Evolutionary conservation across 192 early-diverging fungal genomes (phyloP).

Genomic region (Kappamyces sp.): DNA sequence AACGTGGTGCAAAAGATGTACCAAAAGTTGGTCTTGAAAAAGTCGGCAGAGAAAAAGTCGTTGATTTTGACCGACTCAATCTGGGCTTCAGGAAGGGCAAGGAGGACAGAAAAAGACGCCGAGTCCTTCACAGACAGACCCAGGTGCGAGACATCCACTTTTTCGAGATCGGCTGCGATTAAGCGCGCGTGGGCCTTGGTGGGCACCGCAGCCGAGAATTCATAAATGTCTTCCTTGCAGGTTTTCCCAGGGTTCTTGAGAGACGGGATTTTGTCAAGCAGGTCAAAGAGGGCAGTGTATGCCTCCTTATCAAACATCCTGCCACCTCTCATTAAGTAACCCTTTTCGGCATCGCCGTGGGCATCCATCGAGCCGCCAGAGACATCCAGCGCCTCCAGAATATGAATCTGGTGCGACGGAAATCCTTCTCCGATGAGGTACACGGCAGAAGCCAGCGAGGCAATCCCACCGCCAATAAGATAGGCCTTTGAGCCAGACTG

Average conservation of each 20-base stretch:
- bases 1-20: constrained; percentile 25
- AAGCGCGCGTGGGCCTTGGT: constrained; percentile 23
- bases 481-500: constrained; percentile 17
- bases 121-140: constrained; percentile 22
- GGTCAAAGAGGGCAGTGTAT: constrained; percentile 22
- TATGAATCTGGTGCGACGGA: constrained; percentile 19
- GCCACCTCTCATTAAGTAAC: constrained; percentile 20
- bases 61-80: constrained; percentile 26
- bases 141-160: constrained; percentile 18
- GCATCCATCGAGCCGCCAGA: constrained; percentile 29
- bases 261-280: constrained; percentile 31
- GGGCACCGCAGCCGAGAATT: constrained; percentile 17
- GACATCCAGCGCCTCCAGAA: constrained; percentile 24
- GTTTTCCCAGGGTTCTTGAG: constrained; percentile 16
- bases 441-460: constrained; percentile 21
- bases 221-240: constrained; percentile 27
- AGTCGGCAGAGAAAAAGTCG: constrained; percentile 27
- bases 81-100: constrained; percentile 18
- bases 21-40: constrained; percentile 33
- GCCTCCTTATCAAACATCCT: constrained; percentile 33
- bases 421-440: constrained; percentile 30
- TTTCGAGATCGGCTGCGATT: constrained; percentile 20
- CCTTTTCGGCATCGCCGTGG: constrained; percentile 14
- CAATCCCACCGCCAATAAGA: constrained; percentile 33
- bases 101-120: constrained; percentile 14